These are phyloP conservation scores for Sclerotinia nivalis DNA, from an alignment of 2,329 filamentous ascomycete genomes.

Conservation along the genomic window DNA sequence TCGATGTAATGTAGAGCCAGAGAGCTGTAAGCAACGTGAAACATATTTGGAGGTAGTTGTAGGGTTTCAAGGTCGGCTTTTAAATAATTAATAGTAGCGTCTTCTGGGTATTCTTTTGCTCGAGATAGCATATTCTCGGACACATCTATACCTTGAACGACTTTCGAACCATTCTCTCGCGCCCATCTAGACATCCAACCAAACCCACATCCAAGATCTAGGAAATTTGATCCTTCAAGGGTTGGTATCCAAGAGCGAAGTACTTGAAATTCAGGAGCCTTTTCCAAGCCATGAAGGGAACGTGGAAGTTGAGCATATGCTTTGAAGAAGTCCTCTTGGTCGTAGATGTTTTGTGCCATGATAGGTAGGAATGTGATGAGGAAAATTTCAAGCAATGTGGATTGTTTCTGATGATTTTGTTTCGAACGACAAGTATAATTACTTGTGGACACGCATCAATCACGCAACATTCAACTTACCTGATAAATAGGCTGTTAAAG, in stretches of 20 bases:
- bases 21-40: constrained; percentile 1
- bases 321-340: background rate
- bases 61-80: background rate
- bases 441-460: background rate
- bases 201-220: constrained; percentile 6
- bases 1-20: background rate
- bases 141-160: background rate
- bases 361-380: background rate
- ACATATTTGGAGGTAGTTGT: background rate
- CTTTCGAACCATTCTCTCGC: background rate
- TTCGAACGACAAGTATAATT: background rate
- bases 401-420: background rate
- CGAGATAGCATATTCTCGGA: constrained; percentile 12
- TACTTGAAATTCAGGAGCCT: background rate
- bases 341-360: constrained; percentile 13
- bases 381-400: background rate
- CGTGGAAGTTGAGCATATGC: background rate
- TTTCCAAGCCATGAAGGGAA: constrained; percentile 4
- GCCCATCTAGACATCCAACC: constrained; percentile 5
- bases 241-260: background rate
- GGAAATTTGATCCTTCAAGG: background rate
- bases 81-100: background rate
- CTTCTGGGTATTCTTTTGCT: background rate
- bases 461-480: background rate
- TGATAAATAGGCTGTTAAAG: background rate